Conservation (phyloP, 1,284 basidiomycete genomes). For the Ganoderma sinense region DNA sequence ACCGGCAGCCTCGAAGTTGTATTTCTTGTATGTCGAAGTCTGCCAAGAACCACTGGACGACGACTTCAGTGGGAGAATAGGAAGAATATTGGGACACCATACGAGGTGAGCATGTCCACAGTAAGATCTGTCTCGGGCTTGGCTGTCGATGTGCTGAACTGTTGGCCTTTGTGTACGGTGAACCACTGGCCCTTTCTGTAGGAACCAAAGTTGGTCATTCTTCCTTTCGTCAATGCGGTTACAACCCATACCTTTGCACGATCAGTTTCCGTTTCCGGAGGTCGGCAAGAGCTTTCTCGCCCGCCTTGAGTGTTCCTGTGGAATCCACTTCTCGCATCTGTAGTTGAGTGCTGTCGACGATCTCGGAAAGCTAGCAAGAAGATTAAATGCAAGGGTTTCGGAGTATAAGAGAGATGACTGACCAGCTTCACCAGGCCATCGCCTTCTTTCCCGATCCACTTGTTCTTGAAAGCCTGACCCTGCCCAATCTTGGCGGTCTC, state of each 20-base stretch:
- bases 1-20: constrained; percentile 99
- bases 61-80: not conserved
- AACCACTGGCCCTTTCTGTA: constrained; percentile 95
- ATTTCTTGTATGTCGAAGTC: constrained; percentile 93
- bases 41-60: constrained; percentile 86
- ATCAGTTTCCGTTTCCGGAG: constrained; percentile 93
- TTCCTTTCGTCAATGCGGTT: constrained; percentile 54
- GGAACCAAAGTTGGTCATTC: constrained; percentile 78
- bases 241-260: constrained; percentile 61
- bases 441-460: constrained; percentile 95
- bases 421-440: constrained; percentile 89
- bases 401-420: constrained; percentile 41
- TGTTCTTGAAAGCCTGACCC: constrained; percentile 95
- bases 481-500: constrained; percentile 93
- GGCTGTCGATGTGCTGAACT: constrained; percentile 92
- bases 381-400: constrained; percentile 11
- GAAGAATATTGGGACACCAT: constrained; percentile 21
- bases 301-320: constrained; percentile 72
- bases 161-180: constrained; percentile 84
- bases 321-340: constrained; percentile 82
- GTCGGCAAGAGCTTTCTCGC: constrained; percentile 86
- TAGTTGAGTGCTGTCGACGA: constrained; percentile 77
- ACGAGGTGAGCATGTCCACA: constrained; percentile 94
- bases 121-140: constrained; percentile 99
- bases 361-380: constrained; percentile 57